These are phyloP conservation scores for Isabelozyma rhagii DNA, from an alignment of 805 yeast genomes.

Conservation along the genomic window DNA sequence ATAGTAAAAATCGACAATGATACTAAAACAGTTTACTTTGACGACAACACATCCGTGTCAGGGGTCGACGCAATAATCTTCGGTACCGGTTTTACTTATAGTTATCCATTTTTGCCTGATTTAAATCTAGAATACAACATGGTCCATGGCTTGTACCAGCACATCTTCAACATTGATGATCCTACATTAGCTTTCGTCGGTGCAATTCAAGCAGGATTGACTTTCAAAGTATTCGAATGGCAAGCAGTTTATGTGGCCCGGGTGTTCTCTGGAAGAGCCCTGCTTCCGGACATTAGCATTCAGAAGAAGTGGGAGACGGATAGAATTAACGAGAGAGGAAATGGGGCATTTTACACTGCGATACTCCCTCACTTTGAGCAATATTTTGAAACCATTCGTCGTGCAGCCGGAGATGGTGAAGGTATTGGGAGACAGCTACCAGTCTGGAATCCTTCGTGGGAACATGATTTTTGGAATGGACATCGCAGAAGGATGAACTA, in stretches of 20 bases:
- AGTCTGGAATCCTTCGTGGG: conserved; percentile 16
- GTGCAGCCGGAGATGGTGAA: conserved; percentile 14
- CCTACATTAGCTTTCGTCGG: conserved; percentile 35
- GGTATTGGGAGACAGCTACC: conserved; percentile 22
- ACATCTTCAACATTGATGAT: conserved; percentile 29
- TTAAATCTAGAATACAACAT: conserved; percentile 23
- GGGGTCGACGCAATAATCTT: conserved; percentile 17
- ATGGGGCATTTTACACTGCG: conserved; percentile 10
- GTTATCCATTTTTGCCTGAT: conserved; percentile 18
- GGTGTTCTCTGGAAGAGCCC: conserved; percentile 24
- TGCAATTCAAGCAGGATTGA: conserved; percentile 34
- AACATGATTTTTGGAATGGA: conserved; percentile 15
- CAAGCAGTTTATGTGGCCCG: conserved; percentile 37
- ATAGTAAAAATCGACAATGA: conserved; percentile 8
- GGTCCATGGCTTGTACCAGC: conserved; percentile 27
- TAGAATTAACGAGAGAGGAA: conserved; percentile 23
- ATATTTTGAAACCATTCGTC: conserved; percentile 17
- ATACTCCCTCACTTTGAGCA: conserved; percentile 17
- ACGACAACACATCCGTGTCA: conserved; percentile 12
- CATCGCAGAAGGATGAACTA: conserved; percentile 13
- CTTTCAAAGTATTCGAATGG: conserved; percentile 39
- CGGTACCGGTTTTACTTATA: conserved; percentile 23
- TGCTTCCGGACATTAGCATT: conserved; percentile 23
- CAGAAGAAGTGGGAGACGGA: conserved; percentile 28
- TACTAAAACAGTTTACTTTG: conserved; percentile 13